These are phyloP conservation scores for Chrysoporthe puriensis DNA, from an alignment of 2,329 filamentous ascomycete genomes.

Conservation along the genomic window DNA sequence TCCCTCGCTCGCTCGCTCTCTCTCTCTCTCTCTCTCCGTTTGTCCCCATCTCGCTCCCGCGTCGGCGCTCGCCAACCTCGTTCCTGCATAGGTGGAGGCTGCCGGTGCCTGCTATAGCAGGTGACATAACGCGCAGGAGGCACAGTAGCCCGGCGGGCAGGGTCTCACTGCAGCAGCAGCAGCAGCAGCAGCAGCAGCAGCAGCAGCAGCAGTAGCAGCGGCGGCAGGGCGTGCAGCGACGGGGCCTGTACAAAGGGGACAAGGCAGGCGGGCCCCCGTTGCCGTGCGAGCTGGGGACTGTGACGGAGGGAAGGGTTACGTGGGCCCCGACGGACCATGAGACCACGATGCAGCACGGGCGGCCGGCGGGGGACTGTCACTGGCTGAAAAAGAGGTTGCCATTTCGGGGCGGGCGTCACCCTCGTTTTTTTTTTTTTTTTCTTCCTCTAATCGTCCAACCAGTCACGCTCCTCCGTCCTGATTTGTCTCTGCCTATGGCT, in stretches of 20 bases:
- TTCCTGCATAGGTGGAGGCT: neutral
- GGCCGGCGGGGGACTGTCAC: neutral
- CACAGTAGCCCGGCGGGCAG: neutral
- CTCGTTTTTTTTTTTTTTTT: neutral
- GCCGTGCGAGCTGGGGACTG: neutral
- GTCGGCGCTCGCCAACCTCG: no score
- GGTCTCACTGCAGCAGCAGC: neutral
- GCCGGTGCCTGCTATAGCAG: neutral
- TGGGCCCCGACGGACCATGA: neutral
- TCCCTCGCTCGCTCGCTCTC: no score
- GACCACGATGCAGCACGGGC: neutral
- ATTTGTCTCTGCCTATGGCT: neutral
- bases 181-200: neutral
- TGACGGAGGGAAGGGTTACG: neutral
- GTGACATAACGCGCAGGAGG: neutral
- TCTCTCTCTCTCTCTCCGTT: neutral
- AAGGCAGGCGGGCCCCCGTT: neutral
- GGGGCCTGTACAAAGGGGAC: neutral
- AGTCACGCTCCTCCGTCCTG: neutral
- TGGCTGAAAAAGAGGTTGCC: conserved; percentile 3
- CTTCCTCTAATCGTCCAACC: neutral
- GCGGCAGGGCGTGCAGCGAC: no score
- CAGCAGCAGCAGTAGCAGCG: neutral
- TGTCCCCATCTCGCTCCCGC: neutral
- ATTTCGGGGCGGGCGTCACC: neutral